These are phyloP conservation scores for Fonsecaea multimorphosa DNA, from an alignment of 2,329 filamentous ascomycete genomes.

Conservation along the genomic window DNA sequence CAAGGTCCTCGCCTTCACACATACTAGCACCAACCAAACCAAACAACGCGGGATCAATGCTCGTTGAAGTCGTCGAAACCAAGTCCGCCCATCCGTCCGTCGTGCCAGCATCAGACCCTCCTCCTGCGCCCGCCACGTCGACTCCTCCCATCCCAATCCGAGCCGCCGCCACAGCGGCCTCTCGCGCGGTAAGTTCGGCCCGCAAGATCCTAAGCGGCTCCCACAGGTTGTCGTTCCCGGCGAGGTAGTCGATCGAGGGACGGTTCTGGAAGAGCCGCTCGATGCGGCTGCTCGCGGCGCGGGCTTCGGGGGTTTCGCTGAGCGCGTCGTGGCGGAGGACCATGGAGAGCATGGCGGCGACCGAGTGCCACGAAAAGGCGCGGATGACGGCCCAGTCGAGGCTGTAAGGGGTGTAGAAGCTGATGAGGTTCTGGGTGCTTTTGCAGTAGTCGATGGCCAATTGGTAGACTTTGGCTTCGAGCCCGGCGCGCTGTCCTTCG, in stretches of 20 bases:
- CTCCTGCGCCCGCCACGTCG: neutral
- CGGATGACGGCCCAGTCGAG: slow-evolving; percentile 23
- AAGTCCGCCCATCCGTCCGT: slow-evolving; percentile 2
- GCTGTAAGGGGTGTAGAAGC: slow-evolving; percentile 21
- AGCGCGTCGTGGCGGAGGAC: slow-evolving; percentile 24
- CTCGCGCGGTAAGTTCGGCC: slow-evolving; percentile 17
- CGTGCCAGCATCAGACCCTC: neutral
- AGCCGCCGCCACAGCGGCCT: neutral
- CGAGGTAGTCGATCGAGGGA: slow-evolving; percentile 20
- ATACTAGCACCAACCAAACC: neutral
- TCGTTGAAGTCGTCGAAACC: slow-evolving; percentile 22
- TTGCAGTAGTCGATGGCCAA: slow-evolving; percentile 25
- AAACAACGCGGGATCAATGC: slow-evolving; percentile 17
- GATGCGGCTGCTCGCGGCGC: slow-evolving; percentile 18
- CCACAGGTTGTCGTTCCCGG: slow-evolving; percentile 22
- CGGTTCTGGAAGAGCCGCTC: slow-evolving; percentile 19
- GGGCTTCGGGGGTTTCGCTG: slow-evolving; percentile 16
- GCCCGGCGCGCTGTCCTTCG: slow-evolving; percentile 6
- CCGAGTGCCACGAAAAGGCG: slow-evolving; percentile 25
- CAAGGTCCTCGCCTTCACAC: neutral
- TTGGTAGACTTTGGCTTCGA: slow-evolving; percentile 21
- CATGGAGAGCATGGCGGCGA: slow-evolving; percentile 25
- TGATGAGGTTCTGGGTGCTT: slow-evolving; percentile 6
- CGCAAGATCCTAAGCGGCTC: slow-evolving; percentile 17
- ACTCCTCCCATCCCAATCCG: neutral